Conservation (phyloP, 1,284 basidiomycete genomes). For the Schizophyllum amplum region DNA sequence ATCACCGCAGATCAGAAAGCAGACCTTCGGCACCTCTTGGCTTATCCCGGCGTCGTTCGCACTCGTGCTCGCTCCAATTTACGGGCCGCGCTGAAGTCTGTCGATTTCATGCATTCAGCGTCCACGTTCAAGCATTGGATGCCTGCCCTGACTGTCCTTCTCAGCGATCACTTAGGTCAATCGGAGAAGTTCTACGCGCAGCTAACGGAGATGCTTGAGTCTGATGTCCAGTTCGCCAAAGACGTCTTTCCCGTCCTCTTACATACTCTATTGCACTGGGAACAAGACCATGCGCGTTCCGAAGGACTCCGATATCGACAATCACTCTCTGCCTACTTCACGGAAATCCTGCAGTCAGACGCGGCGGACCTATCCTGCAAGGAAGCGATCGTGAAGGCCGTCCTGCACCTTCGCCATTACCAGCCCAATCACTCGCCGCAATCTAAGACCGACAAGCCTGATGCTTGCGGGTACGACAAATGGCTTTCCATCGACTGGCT, state of each 20-base stretch:
- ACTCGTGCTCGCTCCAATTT: conserved; percentile 25
- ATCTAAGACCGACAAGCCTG: conserved; percentile 21
- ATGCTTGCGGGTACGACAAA: conserved; percentile 62
- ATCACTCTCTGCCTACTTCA: conserved; percentile 58
- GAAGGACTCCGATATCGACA: conserved; percentile 12
- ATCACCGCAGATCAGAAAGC: no score
- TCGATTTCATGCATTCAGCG: conserved; percentile 29
- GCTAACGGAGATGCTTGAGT: conserved; percentile 48
- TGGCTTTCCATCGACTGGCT: conserved; percentile 82
- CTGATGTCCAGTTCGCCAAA: conserved; percentile 53
- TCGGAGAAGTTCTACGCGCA: conserved; percentile 64
- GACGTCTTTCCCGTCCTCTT: conserved; percentile 70
- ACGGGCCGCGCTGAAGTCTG: conserved; percentile 19
- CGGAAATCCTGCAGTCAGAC: conserved; percentile 41
- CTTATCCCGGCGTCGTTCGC: conserved; percentile 29
- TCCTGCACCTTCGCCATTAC: conserved; percentile 79
- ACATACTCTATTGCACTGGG: conserved; percentile 49
- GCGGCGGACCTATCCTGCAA: conserved; percentile 39
- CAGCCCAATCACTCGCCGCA: conserved; percentile 24
- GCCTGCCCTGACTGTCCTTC: conserved; percentile 44
- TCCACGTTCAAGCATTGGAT: conserved; percentile 62
- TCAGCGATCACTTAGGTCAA: conserved; percentile 51
- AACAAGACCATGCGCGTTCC: conserved; percentile 8
- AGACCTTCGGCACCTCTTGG: conserved; percentile 47
- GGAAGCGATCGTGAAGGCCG: conserved; percentile 63